Evolutionary conservation across 495 filamentous ascomycete genomes (phyloP), one percentile per base, ranked within the genome.

Genomic region (Chaetomidium leptoderma): DNA sequence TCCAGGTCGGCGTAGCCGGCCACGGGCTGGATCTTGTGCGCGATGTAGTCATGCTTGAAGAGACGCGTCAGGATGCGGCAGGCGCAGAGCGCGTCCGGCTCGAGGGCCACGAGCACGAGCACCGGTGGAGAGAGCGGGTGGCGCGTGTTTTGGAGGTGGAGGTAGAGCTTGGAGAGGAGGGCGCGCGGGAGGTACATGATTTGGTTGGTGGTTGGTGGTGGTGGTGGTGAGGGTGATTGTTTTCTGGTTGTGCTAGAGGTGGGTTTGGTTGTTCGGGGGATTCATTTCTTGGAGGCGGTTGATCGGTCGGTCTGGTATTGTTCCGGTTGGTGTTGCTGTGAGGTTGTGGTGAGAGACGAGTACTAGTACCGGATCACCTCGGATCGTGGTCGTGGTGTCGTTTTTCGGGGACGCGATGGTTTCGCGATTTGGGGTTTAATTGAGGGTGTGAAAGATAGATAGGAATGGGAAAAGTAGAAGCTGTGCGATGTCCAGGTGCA

Each of bases 21-120:
- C 35, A 98, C 86, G 5, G 95, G 93, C 63, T 95, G 89, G 59
- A 97, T 95, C 78, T 96, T 97, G 74, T 97, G 92, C n/a, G 87
- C 86, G 62, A 98, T 95, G 68, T 92, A 97, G 78, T 98, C 93
- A 77, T 90, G 87, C 76, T 92, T 96, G 49, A 98, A 79, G 17
- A 97, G 81, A 14, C 85, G 81, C 1, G 93, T 93, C 16, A 98
- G 82, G 53, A 98, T 97, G 50, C 92, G 91, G 66, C 90, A 92
- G 50, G 92, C 95, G 74, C 93, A 97, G 35, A 98, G 84, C 50
- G 92, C 88, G 77, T 98, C 93, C 44, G 92, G 90, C 69, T 96
- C 93, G 66, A 97, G 86, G 30, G 92, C 89, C 58, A 90, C 91
- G 47, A 98, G 85, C 55, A 98, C 83, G n/a, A 97, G 80, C 59